Conservation (phyloP, 148 eudicot species). For the Pharnaceum exiguum region DNA sequence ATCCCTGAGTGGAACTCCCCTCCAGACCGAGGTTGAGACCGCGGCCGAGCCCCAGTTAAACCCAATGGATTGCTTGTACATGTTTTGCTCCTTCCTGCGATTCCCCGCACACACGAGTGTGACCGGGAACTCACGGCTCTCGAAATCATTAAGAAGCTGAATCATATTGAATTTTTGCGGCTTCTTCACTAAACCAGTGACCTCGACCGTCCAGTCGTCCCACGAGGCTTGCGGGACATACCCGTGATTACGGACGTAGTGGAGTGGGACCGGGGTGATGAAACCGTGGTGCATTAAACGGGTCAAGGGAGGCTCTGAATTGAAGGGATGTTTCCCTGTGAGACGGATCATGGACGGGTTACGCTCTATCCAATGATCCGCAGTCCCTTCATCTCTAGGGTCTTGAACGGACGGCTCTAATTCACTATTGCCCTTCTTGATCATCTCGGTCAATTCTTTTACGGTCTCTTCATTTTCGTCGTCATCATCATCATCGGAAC, state of each 20-base stretch:
- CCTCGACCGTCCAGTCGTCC: conserved; percentile 79
- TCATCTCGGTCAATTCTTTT: conserved; percentile 10
- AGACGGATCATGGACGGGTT: conserved; percentile 69
- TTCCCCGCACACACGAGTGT: conserved; percentile 89
- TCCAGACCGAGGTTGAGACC: conserved; percentile 74
- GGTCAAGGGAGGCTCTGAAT: conserved; percentile 77
- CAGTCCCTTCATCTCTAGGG: conserved; percentile 61
- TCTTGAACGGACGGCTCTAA: conserved; percentile 56
- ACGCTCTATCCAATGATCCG: conserved; percentile 81
- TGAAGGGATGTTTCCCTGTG: conserved; percentile 96
- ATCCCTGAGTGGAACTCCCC: conserved; percentile 63
- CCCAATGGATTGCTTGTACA: conserved; percentile 74
- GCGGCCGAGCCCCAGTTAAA: conserved; percentile 97
- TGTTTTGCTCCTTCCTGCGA: conserved; percentile 86
- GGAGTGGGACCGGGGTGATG: conserved; percentile 88
- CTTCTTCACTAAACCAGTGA: conserved; percentile 59
- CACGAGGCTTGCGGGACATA: conserved; percentile 61
- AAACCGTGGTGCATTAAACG: conserved; percentile 92
- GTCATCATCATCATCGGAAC: conserved; percentile 41
- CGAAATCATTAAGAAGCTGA: conserved; percentile 54
- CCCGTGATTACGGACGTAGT: conserved; percentile 95
- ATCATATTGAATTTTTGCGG: conserved; percentile 66
- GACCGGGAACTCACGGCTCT: conserved; percentile 60
- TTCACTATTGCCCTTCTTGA: conserved; percentile 45
- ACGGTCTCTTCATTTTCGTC: conserved; percentile 21